Evolutionary conservation across 1,139 yeast genomes (phyloP).

Genomic region (Nematodospora anomalae): DNA sequence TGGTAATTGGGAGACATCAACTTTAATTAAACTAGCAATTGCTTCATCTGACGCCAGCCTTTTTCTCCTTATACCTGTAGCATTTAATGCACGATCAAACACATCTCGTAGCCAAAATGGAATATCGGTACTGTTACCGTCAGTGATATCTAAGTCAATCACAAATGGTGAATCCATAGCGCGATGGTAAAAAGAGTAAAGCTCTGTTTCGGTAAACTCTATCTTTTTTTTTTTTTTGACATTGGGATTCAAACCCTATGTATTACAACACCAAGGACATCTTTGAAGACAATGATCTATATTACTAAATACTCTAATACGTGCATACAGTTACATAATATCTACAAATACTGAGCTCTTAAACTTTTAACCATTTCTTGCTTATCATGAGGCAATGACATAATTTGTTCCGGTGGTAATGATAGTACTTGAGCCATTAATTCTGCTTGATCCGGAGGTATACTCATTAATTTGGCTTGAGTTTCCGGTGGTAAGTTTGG

Average conservation of each 20-base stretch:
- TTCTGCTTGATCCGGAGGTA: constrained; percentile 60
- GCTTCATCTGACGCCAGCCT: constrained; percentile 45
- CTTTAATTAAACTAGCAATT: constrained; percentile 32
- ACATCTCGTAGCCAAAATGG: constrained; percentile 44
- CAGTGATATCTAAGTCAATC: constrained; percentile 31
- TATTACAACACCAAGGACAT: too few relatives aligned
- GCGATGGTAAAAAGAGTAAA: too few relatives aligned
- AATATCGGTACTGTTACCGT: constrained; percentile 21
- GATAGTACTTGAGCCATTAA: constrained; percentile 64
- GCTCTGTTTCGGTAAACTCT: too few relatives aligned
- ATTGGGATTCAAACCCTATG: too few relatives aligned
- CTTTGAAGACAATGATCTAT: too few relatives aligned
- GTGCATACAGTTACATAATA: too few relatives aligned
- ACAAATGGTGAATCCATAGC: constrained; percentile 23
- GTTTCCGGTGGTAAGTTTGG: constrained; percentile 49
- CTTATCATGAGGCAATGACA: constrained; percentile 58
- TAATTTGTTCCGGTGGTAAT: constrained; percentile 56
- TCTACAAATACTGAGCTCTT: constrained; percentile 55
- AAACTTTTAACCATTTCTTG: constrained; percentile 59
- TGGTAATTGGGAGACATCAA: constrained; percentile 21
- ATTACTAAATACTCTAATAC: too few relatives aligned
- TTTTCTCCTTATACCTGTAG: constrained; percentile 26
- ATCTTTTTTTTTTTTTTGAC: too few relatives aligned
- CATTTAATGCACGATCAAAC: constrained; percentile 35
- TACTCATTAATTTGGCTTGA: constrained; percentile 44